A percentile compares a stretch with the other conserved stretches of the same genome.
phyloP scores from a whole-genome alignment of 2,329 filamentous ascomycete genomes.

The Didymellaceae sp. region DNA sequence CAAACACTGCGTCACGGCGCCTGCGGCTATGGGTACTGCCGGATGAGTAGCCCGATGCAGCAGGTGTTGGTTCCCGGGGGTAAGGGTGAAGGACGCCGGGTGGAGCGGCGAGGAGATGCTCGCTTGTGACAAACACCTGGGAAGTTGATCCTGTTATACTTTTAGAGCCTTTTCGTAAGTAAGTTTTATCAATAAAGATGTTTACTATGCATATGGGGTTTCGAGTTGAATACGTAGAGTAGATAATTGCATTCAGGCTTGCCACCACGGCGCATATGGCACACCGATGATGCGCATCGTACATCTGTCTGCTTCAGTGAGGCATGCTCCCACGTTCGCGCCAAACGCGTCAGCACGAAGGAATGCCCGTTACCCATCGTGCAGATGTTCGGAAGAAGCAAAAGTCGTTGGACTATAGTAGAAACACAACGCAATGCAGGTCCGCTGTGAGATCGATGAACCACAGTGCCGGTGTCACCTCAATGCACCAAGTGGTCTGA shows the following conservation, averaged over 20 bases:
- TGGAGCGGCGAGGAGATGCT: no score
- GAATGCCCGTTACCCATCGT: neutral
- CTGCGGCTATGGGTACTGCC: neutral
- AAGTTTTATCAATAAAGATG: no score
- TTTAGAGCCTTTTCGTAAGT: no score
- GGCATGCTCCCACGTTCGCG: neutral
- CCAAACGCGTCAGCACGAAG: conserved; percentile 6
- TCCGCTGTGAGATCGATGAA: neutral
- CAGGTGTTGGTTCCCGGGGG: neutral
- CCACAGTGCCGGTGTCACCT: conserved; percentile 1
- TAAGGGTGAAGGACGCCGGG: neutral
- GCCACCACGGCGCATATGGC: neutral
- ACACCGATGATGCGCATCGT: neutral
- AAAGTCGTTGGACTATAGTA: neutral
- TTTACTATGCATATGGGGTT: neutral
- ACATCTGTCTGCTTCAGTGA: neutral
- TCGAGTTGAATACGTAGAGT: no score
- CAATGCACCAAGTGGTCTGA: conserved; percentile 9
- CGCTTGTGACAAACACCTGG: no score
- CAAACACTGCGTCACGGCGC: neutral
- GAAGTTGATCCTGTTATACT: no score
- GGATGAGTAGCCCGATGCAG: conserved; percentile 1
- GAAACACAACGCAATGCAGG: neutral
- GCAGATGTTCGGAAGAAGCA: neutral
- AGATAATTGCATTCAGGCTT: no score